Conservation (phyloP, 2,329 filamentous ascomycete genomes). For the Trichoderma sp. region DNA sequence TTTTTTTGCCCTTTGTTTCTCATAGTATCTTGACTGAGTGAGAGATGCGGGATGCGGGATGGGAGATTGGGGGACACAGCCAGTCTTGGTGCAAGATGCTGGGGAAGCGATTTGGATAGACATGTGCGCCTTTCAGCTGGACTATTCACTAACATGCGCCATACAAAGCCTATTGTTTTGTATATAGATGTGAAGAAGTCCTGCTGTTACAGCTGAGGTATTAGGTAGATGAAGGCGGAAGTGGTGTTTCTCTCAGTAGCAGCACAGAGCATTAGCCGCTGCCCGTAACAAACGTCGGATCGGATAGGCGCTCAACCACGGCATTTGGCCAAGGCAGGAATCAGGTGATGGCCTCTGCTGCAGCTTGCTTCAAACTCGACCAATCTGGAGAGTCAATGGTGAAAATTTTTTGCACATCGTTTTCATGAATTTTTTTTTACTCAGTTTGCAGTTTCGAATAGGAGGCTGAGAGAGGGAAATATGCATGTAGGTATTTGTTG, state of each 20-base stretch:
- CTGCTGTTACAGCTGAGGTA: background rate
- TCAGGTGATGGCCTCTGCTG: background rate
- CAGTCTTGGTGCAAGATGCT: too few relatives aligned
- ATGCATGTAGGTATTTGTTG: constrained; percentile 1
- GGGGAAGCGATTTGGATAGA: too few relatives aligned
- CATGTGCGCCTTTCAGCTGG: too few relatives aligned
- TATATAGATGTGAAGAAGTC: background rate
- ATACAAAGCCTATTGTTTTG: background rate
- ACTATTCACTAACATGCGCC: too few relatives aligned
- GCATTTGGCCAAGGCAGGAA: background rate
- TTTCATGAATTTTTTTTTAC: background rate
- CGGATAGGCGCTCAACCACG: background rate
- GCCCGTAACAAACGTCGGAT: background rate
- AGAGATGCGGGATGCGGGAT: too few relatives aligned
- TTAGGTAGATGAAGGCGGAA: background rate
- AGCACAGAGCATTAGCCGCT: background rate
- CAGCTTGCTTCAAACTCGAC: background rate
- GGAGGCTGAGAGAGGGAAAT: background rate
- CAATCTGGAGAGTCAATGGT: background rate
- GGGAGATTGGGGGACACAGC: background rate
- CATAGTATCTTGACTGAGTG: too few relatives aligned
- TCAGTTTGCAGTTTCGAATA: background rate
- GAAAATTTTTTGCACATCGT: background rate
- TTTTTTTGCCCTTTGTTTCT: background rate
- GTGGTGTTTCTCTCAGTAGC: background rate